phyloP scores from a whole-genome alignment of 306 rosid species.

The Comarum palustre region DNA sequence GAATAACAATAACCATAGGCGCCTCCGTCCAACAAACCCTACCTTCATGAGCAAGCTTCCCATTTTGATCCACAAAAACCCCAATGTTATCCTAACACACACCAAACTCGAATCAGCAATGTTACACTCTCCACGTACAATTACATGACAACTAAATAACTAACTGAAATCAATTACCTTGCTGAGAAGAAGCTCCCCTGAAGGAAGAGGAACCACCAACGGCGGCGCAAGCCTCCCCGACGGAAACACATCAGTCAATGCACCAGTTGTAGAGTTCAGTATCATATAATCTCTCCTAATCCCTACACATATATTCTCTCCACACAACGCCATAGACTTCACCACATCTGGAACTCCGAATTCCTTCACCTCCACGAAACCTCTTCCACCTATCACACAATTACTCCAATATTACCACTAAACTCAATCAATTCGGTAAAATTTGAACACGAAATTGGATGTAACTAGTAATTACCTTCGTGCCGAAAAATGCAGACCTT shows the following conservation, averaged over 20 bases:
- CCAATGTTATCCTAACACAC: conserved; percentile 84
- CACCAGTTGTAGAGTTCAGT: conserved; percentile 69
- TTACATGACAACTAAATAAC: neutral
- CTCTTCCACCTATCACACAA: conserved; percentile 66
- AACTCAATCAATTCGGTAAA: neutral
- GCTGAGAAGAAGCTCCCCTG: conserved; percentile 97
- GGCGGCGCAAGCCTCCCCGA: conserved; percentile 95
- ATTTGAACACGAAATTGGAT: neutral
- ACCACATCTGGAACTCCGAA: conserved; percentile 78
- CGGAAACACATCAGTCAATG: conserved; percentile 81
- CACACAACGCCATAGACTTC: conserved; percentile 95
- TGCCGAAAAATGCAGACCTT: conserved; percentile 85
- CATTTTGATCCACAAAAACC: conserved; percentile 94
- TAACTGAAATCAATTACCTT: conserved; percentile 45
- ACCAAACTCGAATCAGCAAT: neutral
- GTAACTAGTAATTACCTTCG: conserved; percentile 52
- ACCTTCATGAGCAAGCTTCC: conserved; percentile 86
- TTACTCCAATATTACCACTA: neutral
- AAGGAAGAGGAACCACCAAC: conserved; percentile 78
- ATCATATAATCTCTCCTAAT: conserved; percentile 80
- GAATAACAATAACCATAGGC: conserved; percentile 71
- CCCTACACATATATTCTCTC: conserved; percentile 90
- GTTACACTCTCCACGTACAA: neutral
- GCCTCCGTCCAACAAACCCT: conserved; percentile 98
- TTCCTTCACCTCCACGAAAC: conserved; percentile 95